phyloP scores from a whole-genome alignment of 257 asterid species.

The Knoxia roxburghii region DNA sequence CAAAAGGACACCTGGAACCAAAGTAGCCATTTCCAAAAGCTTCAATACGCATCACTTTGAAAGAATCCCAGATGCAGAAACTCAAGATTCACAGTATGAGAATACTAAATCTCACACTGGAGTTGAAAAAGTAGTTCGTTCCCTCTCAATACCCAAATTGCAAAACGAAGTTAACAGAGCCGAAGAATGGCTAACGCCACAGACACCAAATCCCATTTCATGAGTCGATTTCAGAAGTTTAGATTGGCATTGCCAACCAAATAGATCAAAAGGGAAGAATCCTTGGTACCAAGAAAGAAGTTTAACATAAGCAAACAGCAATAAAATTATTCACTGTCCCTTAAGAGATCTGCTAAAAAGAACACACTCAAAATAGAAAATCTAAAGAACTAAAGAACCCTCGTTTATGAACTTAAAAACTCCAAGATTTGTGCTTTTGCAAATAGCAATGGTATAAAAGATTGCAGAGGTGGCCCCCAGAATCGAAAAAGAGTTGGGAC shows the following conservation, averaged over 20 bases:
- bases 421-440: constrained; percentile 20
- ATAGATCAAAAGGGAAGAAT: constrained; percentile 19
- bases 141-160: neutral
- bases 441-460: constrained; percentile 11
- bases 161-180: neutral
- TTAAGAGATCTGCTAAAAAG: constrained; percentile 1
- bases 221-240: neutral
- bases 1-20: constrained; percentile 86
- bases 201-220: neutral
- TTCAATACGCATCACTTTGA: constrained; percentile 35
- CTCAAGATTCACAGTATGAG: constrained; percentile 18
- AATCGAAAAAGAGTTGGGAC: constrained; percentile 20
- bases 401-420: constrained; percentile 12
- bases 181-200: neutral
- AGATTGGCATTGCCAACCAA: constrained; percentile 10
- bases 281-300: constrained; percentile 5
- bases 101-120: constrained; percentile 8
- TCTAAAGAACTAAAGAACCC: constrained; percentile 3
- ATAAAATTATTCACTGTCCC: neutral
- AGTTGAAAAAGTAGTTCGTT: constrained; percentile 2
- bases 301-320: neutral
- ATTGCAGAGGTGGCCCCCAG: constrained; percentile 9
- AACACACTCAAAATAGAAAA: constrained; percentile 19
- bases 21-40: constrained; percentile 59
- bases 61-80: constrained; percentile 26